Base-by-base conservation (phyloP, 345 rosid genomes). In the Zanthoxylum bungeanum region DNA sequence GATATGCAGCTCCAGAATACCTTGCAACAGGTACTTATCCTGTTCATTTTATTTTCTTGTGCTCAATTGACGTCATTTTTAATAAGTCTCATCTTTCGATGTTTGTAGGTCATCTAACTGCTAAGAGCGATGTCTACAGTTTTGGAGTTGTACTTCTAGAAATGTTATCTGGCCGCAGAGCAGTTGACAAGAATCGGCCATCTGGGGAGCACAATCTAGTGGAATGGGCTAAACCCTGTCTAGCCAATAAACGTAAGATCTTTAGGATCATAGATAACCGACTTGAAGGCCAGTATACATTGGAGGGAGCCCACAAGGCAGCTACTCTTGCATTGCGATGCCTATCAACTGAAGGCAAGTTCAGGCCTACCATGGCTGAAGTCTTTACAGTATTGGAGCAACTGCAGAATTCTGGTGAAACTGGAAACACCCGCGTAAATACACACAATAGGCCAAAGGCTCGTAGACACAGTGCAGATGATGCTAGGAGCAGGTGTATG, bases 131-230 rank as follows among this genome's bases (percentile, higher is more conserved):
- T 70, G 96, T 96, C 56, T 96, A 89, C 70, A 91, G 99, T 85
- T 96, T 85, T 0, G 99, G 99, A 69, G 97, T 93, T 49, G 94
- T 96, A 70, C 81, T 96, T 75, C 85, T 96, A 65, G 99, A 96
- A 78, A 81, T 96, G 89, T 68, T 96, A 51, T 89, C 94, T 16
- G 99, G 99, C 46, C 85, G 90, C 64, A 88, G 98, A 82, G 96
- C 87, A 24, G 82, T 93, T 1, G 98, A 96, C 78, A 91, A 85
- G 82, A 96, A 91, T 73, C 87, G 99, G 65, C 98, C 99, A 16
- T 58, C 83, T 1, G 95, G 97, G 60, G 97, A 96, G 66, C 98
- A 91, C 69, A 91, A 80, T 72, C 92, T 96, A 2, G 98, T 96
- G 37, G 94, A 91, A 44, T 93, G 98, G 99, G 97, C 97, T 30